These are phyloP conservation scores for Calocybe cyanea DNA, from an alignment of 768 basidiomycete genomes.

Conservation along the genomic window DNA sequence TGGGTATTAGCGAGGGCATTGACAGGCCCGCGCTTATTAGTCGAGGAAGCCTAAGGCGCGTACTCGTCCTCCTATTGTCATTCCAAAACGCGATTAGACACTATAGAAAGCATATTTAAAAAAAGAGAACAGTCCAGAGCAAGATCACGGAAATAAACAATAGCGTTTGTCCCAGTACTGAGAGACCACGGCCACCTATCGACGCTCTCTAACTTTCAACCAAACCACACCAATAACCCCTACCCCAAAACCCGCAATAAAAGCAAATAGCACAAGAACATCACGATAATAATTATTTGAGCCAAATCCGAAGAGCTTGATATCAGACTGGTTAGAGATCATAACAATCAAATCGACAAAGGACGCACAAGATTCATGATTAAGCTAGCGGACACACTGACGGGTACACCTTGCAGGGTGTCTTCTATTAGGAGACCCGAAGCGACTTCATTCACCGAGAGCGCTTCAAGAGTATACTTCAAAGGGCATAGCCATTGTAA, in stretches of 20 bases:
- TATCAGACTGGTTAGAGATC: neutral
- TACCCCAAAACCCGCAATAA: constrained; percentile 74
- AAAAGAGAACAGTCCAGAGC: too few species aligned
- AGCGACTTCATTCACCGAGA: constrained; percentile 89
- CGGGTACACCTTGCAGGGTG: constrained; percentile 74
- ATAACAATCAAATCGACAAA: neutral
- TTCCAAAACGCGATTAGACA: neutral
- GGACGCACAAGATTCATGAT: constrained; percentile 79
- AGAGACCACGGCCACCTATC: constrained; percentile 31
- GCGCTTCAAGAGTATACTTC: constrained; percentile 80
- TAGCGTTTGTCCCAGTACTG: too few species aligned
- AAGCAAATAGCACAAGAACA: constrained; percentile 83
- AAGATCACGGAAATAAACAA: neutral
- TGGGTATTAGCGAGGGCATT: too few species aligned
- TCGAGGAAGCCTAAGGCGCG: too few species aligned
- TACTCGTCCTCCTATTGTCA: too few species aligned
- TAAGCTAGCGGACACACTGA: constrained; percentile 72
- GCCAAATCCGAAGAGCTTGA: constrained; percentile 83
- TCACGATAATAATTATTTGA: constrained; percentile 83
- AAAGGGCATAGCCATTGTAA: constrained; percentile 87
- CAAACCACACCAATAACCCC: constrained; percentile 75
- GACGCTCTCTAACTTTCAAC: constrained; percentile 71
- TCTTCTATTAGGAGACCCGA: constrained; percentile 85
- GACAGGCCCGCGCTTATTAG: too few species aligned
- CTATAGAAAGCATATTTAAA: neutral